phyloP scores from a whole-genome alignment of 768 basidiomycete species.

The Amylocystis lapponica region DNA sequence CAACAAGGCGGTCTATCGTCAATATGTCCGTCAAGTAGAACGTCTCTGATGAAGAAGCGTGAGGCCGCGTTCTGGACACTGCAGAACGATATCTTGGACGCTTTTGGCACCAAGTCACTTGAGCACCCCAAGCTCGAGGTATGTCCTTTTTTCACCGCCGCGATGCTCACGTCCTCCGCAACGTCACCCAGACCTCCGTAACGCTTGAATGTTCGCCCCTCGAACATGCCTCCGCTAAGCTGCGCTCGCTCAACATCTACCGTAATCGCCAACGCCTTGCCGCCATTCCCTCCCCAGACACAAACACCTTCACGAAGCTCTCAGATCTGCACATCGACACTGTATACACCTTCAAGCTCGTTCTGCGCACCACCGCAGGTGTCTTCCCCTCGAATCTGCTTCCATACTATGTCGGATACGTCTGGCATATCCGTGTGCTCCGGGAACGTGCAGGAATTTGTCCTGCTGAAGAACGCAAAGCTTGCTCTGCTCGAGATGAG shows the following conservation, averaged over 20 bases:
- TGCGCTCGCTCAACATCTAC: slow-evolving; percentile 89
- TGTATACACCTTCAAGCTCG: slow-evolving; percentile 91
- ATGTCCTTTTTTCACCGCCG: not conserved
- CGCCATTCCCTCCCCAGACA: slow-evolving; percentile 73
- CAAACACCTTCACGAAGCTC: slow-evolving; percentile 84
- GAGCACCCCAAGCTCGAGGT: slow-evolving; percentile 66
- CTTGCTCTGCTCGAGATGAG: slow-evolving; percentile 77
- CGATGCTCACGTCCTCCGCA: slow-evolving; percentile 54
- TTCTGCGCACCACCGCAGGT: slow-evolving; percentile 89
- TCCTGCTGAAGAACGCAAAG: slow-evolving; percentile 76
- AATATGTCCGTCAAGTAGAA: slow-evolving; percentile 95
- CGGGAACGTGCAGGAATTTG: slow-evolving; percentile 76
- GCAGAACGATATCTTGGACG: slow-evolving; percentile 72
- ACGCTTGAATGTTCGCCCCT: slow-evolving; percentile 93
- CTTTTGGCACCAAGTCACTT: slow-evolving; percentile 66
- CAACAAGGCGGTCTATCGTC: slow-evolving; percentile 91
- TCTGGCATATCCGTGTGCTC: slow-evolving; percentile 95
- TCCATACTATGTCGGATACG: slow-evolving; percentile 91
- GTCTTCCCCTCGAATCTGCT: slow-evolving; percentile 83
- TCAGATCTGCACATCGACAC: slow-evolving; percentile 77
- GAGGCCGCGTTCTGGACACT: slow-evolving; percentile 80
- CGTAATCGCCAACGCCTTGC: slow-evolving; percentile 86
- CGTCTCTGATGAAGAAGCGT: slow-evolving; percentile 62
- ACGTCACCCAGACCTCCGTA: slow-evolving; percentile 94
- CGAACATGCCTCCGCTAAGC: slow-evolving; percentile 76